Evolutionary conservation across 805 yeast genomes (phyloP).

Genomic region (Cyberlindnera americana): DNA sequence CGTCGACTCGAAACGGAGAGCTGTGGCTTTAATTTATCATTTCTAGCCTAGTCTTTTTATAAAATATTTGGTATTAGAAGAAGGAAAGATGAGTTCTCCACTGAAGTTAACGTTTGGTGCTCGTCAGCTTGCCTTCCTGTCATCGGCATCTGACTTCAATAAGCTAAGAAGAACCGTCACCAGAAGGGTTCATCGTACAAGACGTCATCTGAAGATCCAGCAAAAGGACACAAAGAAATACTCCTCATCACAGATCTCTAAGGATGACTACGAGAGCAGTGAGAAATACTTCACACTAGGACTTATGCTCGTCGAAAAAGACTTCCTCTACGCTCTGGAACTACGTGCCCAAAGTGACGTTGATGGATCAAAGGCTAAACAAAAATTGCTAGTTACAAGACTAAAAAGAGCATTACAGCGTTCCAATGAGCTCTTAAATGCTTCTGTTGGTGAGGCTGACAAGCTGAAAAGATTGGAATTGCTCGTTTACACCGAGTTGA

Average conservation of each 20-base stretch:
- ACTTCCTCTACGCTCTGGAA: constrained; percentile 65
- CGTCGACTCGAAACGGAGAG: no score
- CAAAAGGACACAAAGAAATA: constrained; percentile 67
- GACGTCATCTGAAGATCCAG: constrained; percentile 59
- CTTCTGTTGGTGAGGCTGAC: constrained; percentile 37
- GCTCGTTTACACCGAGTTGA: constrained; percentile 43
- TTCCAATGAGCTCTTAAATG: constrained; percentile 37
- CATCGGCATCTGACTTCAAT: constrained; percentile 64
- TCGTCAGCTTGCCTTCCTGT: constrained; percentile 60
- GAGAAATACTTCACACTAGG: constrained; percentile 52
- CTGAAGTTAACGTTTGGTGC: constrained; percentile 40
- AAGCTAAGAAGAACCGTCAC: constrained; percentile 64
- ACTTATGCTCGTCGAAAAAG: constrained; percentile 75
- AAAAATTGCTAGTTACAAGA: constrained; percentile 58
- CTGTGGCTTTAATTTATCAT: no score
- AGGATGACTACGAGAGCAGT: constrained; percentile 49
- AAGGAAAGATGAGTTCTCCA: constrained; percentile 17
- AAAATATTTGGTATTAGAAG: no score
- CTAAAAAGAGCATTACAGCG: constrained; percentile 58
- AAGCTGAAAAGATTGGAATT: constrained; percentile 33
- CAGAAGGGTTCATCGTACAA: constrained; percentile 57
- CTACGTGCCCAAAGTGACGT: constrained; percentile 52
- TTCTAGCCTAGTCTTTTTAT: no score
- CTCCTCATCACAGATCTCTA: constrained; percentile 42
- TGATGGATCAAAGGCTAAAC: constrained; percentile 28